A percentile compares a stretch with the other conserved stretches of the same genome.
These are phyloP conservation scores for Colletotrichum abscissum DNA, from an alignment of 2,329 filamentous ascomycete species.

Conservation along the genomic window DNA sequence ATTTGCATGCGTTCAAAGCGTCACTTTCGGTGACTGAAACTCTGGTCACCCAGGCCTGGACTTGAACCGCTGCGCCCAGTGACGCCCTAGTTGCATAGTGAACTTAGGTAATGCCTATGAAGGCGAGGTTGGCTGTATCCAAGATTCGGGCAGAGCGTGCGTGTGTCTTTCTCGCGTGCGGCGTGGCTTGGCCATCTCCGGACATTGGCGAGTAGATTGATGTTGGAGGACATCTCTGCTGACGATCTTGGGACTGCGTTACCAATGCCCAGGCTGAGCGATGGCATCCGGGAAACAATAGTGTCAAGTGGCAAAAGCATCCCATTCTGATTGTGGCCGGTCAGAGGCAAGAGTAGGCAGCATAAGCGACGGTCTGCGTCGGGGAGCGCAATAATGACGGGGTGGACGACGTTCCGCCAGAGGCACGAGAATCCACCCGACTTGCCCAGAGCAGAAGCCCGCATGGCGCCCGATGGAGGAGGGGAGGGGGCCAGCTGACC, in stretches of 20 bases:
- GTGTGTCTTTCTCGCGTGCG: conserved; percentile 9
- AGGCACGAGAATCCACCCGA: conserved; percentile 28
- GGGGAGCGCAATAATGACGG: conserved; percentile 5
- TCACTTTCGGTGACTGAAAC: conserved; percentile 28
- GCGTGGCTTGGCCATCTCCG: conserved; percentile 22
- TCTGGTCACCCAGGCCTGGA: conserved; percentile 8
- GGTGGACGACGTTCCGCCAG: conserved; percentile 23
- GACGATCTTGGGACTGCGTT: conserved; percentile 14
- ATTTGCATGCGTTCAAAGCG: conserved; percentile 27
- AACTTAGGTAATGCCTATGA: neutral
- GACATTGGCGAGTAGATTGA: conserved; percentile 6
- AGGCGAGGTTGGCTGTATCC: neutral
- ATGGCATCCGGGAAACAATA: neutral
- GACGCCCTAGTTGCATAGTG: conserved; percentile 26
- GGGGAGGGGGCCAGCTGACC: conserved; percentile 26
- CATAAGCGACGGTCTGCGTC: conserved; percentile 11
- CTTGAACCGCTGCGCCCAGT: conserved; percentile 24
- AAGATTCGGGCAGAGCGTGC: conserved; percentile 9
- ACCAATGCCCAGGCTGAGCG: neutral
- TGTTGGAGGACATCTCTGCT: conserved; percentile 7
- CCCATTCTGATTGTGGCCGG: conserved; percentile 11
- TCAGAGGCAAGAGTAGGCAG: neutral
- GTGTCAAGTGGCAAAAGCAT: conserved; percentile 18
- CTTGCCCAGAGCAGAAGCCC: conserved; percentile 30
- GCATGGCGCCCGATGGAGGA: conserved; percentile 24